A percentile compares a stretch with the other conserved stretches of the same genome.
Evolutionary conservation across 2,329 filamentous ascomycete species (phyloP).

Genomic region (Xylaria sp.): DNA sequence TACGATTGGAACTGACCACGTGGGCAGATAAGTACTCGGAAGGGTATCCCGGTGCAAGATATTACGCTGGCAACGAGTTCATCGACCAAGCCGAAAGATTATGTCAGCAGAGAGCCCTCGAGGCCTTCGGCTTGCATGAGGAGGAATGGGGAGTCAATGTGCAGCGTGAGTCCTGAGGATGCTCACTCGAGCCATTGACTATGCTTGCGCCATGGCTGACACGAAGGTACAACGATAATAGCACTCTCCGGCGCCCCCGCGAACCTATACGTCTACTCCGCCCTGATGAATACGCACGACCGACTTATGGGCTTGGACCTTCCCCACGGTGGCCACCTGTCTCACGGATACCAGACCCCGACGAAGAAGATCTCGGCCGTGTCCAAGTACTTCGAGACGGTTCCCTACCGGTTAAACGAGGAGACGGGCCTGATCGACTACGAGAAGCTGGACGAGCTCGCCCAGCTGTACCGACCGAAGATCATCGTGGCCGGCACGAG

Average conservation of each 20-base stretch:
- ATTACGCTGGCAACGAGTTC: constrained; percentile 96
- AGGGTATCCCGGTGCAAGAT: constrained; percentile 92
- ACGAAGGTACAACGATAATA: constrained; percentile 39
- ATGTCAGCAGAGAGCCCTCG: constrained; percentile 86
- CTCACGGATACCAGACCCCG: constrained; percentile 95
- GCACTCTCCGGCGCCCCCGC: constrained; percentile 75
- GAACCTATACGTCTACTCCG: constrained; percentile 94
- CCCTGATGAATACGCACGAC: constrained; percentile 88
- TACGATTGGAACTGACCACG: constrained; percentile 35
- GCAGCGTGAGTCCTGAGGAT: constrained; percentile 62
- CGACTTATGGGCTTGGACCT: constrained; percentile 96
- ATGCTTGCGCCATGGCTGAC: constrained; percentile 14
- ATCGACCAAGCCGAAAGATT: constrained; percentile 89
- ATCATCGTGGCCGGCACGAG: constrained; percentile 93
- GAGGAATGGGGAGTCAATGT: constrained; percentile 98
- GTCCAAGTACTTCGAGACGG: constrained; percentile 98
- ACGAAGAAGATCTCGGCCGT: constrained; percentile 96
- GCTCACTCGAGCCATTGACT: constrained; percentile 1
- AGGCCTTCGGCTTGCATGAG: constrained; percentile 81
- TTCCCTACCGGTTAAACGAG: constrained; percentile 91
- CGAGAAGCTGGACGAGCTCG: constrained; percentile 83
- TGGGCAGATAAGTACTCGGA: constrained; percentile 91
- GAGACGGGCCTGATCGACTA: constrained; percentile 95
- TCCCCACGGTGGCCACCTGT: constrained; percentile 93
- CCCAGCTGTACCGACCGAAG: constrained; percentile 89